phyloP scores from a whole-genome alignment of 331 rosid genomes.

The Quercus phellos region DNA sequence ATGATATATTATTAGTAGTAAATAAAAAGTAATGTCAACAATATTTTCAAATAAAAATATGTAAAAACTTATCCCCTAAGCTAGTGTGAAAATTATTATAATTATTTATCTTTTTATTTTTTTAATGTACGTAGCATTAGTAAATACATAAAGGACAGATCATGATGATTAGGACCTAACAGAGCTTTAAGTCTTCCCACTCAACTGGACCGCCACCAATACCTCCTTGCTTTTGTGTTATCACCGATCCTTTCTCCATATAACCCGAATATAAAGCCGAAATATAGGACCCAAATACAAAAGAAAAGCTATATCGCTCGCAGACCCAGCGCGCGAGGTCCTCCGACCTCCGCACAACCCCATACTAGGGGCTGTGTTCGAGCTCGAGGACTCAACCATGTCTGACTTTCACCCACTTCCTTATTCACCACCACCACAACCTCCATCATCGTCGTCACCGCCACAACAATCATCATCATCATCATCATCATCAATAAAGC shows the following conservation, averaged over 20 bases:
- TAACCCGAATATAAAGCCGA: not conserved
- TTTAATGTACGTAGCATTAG: too few relatives aligned
- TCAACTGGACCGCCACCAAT: conserved; percentile 1
- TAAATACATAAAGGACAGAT: conserved; percentile 13
- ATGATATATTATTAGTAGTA: too few relatives aligned
- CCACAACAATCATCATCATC: not conserved
- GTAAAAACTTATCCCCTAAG: too few relatives aligned
- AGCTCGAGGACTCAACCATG: conserved; percentile 21
- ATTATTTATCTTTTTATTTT: too few relatives aligned
- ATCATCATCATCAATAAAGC: conserved; percentile 2
- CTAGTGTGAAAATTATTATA: too few relatives aligned
- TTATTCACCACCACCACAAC: too few relatives aligned
- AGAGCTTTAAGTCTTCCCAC: conserved; percentile 4
- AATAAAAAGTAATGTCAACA: too few relatives aligned
- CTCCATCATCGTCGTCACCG: not conserved
- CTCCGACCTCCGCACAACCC: conserved; percentile 62
- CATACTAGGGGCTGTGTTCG: conserved; percentile 35
- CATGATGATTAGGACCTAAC: conserved; percentile 55
- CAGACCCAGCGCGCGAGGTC: conserved; percentile 64
- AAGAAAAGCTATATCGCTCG: conserved; percentile 40
- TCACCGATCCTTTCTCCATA: not conserved
- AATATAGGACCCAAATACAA: not conserved
- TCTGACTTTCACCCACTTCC: conserved; percentile 21
- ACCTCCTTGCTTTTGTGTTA: conserved; percentile 10
- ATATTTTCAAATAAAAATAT: too few relatives aligned